Percentiles rank a stretch among this genome's conserved stretches.
Conservation (phyloP, 108 stramenopile genomes). For the Chaetoceros tenuissimus region DNA sequence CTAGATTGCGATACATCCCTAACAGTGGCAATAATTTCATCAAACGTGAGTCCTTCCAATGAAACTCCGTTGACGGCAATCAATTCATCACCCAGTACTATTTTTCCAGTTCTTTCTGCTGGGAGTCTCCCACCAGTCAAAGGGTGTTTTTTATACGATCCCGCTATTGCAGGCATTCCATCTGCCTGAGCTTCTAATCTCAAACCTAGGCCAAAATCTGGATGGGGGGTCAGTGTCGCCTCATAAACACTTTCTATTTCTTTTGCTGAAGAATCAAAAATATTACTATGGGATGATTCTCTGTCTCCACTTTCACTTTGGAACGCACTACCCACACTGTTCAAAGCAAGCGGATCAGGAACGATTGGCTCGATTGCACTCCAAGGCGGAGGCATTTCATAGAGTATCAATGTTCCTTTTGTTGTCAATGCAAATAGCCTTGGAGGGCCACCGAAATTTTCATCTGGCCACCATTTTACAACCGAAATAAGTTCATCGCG, state of each 20-base stretch:
- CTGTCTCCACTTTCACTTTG: slow-evolving; percentile 7
- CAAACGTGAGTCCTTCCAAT: slow-evolving; percentile 60
- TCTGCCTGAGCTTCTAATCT: slow-evolving; percentile 64
- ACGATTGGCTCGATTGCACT: slow-evolving; percentile 63
- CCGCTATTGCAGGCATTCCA: slow-evolving; percentile 75
- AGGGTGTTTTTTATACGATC: slow-evolving; percentile 81
- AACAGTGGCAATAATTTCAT: slow-evolving; percentile 71
- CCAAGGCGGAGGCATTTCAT: slow-evolving; percentile 73
- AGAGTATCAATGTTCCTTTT: slow-evolving; percentile 47
- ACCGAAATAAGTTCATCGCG: slow-evolving; percentile 22
- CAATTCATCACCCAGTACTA: slow-evolving; percentile 70
- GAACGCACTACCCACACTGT: slow-evolving; percentile 14
- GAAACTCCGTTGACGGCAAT: slow-evolving; percentile 64
- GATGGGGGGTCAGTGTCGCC: slow-evolving; percentile 63
- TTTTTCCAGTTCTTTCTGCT: slow-evolving; percentile 70
- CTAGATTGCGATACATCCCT: slow-evolving; percentile 50
- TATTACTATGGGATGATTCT: slow-evolving; percentile 7
- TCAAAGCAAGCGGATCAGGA: slow-evolving; percentile 59
- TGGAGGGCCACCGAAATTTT: slow-evolving; percentile 60
- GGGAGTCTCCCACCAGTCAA: slow-evolving; percentile 73
- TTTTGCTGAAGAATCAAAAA: slow-evolving; percentile 17
- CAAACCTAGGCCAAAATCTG: slow-evolving; percentile 79
- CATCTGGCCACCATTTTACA: slow-evolving; percentile 71
- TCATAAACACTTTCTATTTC: slow-evolving; percentile 39
- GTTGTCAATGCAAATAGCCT: slow-evolving; percentile 47